These are phyloP conservation scores for Acanthamoeba healyi DNA, from an alignment of 208 protist species.

Conservation along the genomic window DNA sequence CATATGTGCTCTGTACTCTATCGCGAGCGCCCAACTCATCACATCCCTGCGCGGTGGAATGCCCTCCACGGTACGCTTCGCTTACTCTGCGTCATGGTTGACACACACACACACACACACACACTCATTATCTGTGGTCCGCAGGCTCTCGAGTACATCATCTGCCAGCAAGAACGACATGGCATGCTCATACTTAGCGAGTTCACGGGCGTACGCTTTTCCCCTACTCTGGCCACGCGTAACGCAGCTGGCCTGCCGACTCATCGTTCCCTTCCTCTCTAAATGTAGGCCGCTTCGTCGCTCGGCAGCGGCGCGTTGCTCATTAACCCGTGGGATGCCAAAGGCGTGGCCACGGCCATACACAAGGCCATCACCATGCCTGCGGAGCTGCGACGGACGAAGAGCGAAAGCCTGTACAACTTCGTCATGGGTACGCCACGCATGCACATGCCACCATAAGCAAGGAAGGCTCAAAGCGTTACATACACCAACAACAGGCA, in stretches of 20 bases:
- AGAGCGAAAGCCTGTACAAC: slow-evolving; percentile 48
- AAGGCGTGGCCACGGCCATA: slow-evolving; percentile 56
- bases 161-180: slow-evolving; percentile 75
- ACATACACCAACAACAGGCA: slow-evolving; percentile 11
- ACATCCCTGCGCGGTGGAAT: slow-evolving; percentile 48
- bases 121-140: too few relatives aligned
- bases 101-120: too few relatives aligned
- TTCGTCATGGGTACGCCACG: slow-evolving; percentile 24
- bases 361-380: slow-evolving; percentile 68
- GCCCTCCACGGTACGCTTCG: not conserved
- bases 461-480: not conserved
- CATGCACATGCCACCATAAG: not conserved
- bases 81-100: not conserved
- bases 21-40: slow-evolving; percentile 40
- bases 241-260: not conserved
- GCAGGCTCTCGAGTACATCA: slow-evolving; percentile 79
- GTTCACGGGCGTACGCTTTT: slow-evolving; percentile 87
- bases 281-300: slow-evolving; percentile 9
- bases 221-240: not conserved
- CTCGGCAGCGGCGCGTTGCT: slow-evolving; percentile 64
- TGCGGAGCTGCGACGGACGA: slow-evolving; percentile 17
- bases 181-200: slow-evolving; percentile 88
- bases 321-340: slow-evolving; percentile 49
- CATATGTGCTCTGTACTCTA: slow-evolving; percentile 53
- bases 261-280: not conserved